A percentile compares a stretch with the other conserved stretches of the same genome.
Conservation (phyloP, 257 asterid species). For the Solanum bulbocastanum region DNA sequence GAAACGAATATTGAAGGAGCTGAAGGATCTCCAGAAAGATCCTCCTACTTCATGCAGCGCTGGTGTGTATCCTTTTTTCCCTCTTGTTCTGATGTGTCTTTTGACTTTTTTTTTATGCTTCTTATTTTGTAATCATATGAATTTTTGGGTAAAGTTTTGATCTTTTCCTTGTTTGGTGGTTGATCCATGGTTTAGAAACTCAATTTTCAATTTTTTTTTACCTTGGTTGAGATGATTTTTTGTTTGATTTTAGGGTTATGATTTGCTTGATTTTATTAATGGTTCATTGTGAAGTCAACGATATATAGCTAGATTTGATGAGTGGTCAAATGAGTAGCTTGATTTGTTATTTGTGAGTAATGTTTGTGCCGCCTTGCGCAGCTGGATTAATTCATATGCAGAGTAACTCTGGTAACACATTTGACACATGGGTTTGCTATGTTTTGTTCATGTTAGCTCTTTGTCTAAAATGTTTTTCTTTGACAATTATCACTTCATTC, state of each 20-base stretch:
- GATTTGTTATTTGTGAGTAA: background rate
- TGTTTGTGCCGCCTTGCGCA: background rate
- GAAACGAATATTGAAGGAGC: slow-evolving; percentile 1
- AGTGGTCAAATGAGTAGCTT: background rate
- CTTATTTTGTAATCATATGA: background rate
- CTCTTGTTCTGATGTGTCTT: background rate
- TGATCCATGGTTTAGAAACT: background rate
- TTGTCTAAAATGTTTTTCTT: background rate
- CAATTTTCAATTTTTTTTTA: background rate
- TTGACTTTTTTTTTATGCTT: background rate
- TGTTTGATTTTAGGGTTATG: background rate
- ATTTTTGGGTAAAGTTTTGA: background rate
- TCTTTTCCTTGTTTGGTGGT: background rate
- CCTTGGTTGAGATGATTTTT: background rate
- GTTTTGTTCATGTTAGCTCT: background rate
- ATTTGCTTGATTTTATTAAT: background rate
- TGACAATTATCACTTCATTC: background rate
- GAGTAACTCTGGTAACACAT: background rate
- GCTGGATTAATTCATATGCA: background rate
- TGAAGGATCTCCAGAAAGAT: slow-evolving; percentile 1
- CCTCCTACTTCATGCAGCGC: slow-evolving; percentile 6
- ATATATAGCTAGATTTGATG: background rate
- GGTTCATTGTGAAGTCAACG: background rate
- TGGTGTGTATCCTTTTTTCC: background rate
- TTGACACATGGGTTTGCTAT: background rate